Evolutionary conservation across 768 basidiomycete genomes (phyloP), one percentile per base, ranked within the genome.

Genomic region (Pisolithus microcarpus): DNA sequence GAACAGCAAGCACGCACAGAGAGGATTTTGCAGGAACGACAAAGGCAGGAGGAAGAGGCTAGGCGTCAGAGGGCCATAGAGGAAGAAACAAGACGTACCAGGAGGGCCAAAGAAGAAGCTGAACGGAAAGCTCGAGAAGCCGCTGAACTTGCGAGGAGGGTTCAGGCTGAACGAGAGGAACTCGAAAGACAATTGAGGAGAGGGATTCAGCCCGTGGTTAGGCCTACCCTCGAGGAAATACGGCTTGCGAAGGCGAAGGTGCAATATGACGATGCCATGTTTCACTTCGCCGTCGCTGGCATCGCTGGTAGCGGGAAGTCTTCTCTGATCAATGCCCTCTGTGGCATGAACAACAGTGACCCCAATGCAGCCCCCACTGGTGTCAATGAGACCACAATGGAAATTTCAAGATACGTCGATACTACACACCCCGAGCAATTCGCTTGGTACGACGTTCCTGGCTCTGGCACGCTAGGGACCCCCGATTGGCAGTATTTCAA

Each of bases 381-480:
- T 21, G 53, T 64, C 36, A 52, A 48, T 19, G 64, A 65, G 43
- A 64, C 60, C 23, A 65, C 63, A 16, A 37, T 51, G 16, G 37
- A 40, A 37, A 52, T 63, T 28, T 26, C 52, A 18, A 56, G 63
- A 30, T 65, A 60, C 50, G 57, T 56, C 23, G 61, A 65, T 50
- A 21, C 47, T 18, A 38, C 19, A 38, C 49, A 59, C 5, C 42
- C 48, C 40, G 42, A 48, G 28, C 57, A 50, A 7, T 52, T 59
- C 37, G 51, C 61, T 38, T 65, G 65, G 65, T 66, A 60, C 37
- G 65, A 66, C 38, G 50, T 66, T 30, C 65, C 65, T 2, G 65
- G 65, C 28, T 62, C 63, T n/a, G 61, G 61, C 16, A 66, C 65
- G 6, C 43, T 59, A 9, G 50, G 46, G 16, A 52, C 59, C 26